Percentiles rank a stretch among this genome's conserved stretches.
Conservation (phyloP, 2,329 filamentous ascomycete species). For the Fusarium camptoceras region DNA sequence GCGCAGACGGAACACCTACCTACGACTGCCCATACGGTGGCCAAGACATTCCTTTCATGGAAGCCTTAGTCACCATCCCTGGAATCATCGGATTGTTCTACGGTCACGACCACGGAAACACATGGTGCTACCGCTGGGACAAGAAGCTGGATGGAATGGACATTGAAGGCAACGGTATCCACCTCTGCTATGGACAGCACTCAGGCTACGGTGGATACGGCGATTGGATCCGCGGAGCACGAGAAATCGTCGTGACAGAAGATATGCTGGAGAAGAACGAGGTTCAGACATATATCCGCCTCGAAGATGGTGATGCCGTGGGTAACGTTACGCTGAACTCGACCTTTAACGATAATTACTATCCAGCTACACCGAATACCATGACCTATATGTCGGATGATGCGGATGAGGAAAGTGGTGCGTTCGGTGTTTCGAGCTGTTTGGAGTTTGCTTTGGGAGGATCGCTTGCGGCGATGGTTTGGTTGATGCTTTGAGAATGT, state of each 20-base stretch:
- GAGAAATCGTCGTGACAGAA: constrained; percentile 65
- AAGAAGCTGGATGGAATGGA: constrained; percentile 51
- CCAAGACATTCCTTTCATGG: constrained; percentile 72
- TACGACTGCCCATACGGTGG: constrained; percentile 57
- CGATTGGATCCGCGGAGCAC: constrained; percentile 69
- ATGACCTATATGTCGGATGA: constrained; percentile 45
- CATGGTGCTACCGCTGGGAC: constrained; percentile 68
- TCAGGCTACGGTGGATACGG: constrained; percentile 79
- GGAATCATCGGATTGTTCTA: constrained; percentile 70
- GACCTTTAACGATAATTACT: constrained; percentile 68
- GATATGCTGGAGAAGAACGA: constrained; percentile 54
- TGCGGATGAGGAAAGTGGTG: background rate
- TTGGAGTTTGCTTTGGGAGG: constrained; percentile 10
- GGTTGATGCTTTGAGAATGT: constrained; percentile 11
- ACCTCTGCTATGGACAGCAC: constrained; percentile 72
- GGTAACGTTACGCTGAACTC: constrained; percentile 67
- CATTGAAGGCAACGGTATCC: constrained; percentile 57
- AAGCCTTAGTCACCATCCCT: constrained; percentile 64
- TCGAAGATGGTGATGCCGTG: constrained; percentile 66
- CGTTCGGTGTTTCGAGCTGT: background rate
- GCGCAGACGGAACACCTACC: constrained; percentile 52
- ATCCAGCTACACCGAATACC: constrained; percentile 58
- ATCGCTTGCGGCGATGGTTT: constrained; percentile 9
- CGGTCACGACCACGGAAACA: constrained; percentile 74
- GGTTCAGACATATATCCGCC: constrained; percentile 70